Evolutionary conservation across 1,284 basidiomycete genomes (phyloP).

Genomic region (Flammula alnicola): DNA sequence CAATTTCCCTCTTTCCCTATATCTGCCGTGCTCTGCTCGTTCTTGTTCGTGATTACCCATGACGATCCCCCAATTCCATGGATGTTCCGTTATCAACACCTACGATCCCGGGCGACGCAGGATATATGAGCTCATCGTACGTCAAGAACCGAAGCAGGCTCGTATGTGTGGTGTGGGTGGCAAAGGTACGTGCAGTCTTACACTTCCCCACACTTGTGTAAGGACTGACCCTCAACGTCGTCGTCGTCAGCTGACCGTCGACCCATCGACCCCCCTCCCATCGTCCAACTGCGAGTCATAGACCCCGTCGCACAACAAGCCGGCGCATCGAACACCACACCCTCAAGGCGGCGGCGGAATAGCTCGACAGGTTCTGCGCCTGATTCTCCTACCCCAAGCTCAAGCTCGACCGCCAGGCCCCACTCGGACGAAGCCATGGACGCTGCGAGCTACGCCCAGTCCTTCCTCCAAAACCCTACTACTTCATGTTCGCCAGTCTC

Average conservation of each 20-base stretch:
- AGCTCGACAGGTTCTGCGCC: conserved; percentile 21
- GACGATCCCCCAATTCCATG: conserved; percentile 29
- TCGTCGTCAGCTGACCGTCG: conserved; percentile 77
- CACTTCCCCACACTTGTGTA: conserved; percentile 11
- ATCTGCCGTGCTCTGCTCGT: conserved; percentile 1
- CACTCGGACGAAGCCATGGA: conserved; percentile 33
- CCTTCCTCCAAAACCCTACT: conserved; percentile 90
- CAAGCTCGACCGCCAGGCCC: conserved; percentile 19
- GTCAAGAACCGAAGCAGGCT: conserved; percentile 90
- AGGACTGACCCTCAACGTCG: conserved; percentile 12
- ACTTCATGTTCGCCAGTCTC: conserved; percentile 92
- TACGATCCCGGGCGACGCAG: conserved; percentile 44
- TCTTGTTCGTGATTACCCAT: conserved; percentile 10
- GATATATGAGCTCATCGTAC: conserved; percentile 81
- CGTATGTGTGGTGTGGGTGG: conserved; percentile 93
- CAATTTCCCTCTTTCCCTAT: not conserved
- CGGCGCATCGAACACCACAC: conserved; percentile 6
- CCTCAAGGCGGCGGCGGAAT: conserved; percentile 25
- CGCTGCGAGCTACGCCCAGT: conserved; percentile 43
- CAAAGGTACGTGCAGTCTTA: conserved; percentile 54
- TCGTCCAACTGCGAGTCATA: conserved; percentile 91
- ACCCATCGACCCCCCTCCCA: conserved; percentile 95
- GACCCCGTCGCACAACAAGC: conserved; percentile 58
- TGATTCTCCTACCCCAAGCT: conserved; percentile 27
- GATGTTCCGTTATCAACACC: conserved; percentile 24